phyloP scores from a whole-genome alignment of 2,329 filamentous ascomycete genomes.

The Aspergillus tamarii region DNA sequence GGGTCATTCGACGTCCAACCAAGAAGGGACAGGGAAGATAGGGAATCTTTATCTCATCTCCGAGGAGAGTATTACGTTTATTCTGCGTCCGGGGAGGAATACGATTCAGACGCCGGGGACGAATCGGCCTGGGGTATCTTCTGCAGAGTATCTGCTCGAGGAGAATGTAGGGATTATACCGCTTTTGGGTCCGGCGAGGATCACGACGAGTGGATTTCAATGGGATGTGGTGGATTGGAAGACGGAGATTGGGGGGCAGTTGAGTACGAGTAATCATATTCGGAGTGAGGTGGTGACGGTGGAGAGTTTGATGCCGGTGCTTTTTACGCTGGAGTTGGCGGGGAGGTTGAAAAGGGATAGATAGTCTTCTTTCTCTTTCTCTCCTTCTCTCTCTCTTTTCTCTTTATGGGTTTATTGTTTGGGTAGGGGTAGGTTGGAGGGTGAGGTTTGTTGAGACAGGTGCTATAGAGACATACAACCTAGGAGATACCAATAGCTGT shows the following conservation, averaged over 20 bases:
- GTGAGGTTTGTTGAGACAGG: too few relatives aligned
- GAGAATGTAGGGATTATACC: conserved; percentile 87
- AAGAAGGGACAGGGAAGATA: conserved; percentile 9
- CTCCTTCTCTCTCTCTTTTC: neutral
- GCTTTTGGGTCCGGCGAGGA: conserved; percentile 74
- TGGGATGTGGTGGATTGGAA: conserved; percentile 89
- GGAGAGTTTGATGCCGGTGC: conserved; percentile 64
- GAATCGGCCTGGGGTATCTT: conserved; percentile 17
- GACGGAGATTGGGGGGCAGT: conserved; percentile 71
- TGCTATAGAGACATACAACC: too few relatives aligned
- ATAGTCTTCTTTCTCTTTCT: conserved; percentile 9
- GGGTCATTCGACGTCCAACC: neutral
- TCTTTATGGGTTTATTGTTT: neutral
- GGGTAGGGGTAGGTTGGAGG: too few relatives aligned
- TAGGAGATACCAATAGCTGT: neutral
- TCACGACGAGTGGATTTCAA: conserved; percentile 78
- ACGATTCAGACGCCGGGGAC: conserved; percentile 64
- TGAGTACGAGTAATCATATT: conserved; percentile 83
- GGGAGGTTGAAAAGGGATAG: conserved; percentile 36
- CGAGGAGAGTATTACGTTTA: conserved; percentile 77
- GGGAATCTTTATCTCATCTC: conserved; percentile 78
- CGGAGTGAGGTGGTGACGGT: conserved; percentile 64
- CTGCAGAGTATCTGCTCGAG: conserved; percentile 56
- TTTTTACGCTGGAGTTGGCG: conserved; percentile 74
- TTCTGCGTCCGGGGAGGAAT: conserved; percentile 72